Evolutionary conservation across 768 basidiomycete species (phyloP).

Genomic region (Mycena kentingensis): DNA sequence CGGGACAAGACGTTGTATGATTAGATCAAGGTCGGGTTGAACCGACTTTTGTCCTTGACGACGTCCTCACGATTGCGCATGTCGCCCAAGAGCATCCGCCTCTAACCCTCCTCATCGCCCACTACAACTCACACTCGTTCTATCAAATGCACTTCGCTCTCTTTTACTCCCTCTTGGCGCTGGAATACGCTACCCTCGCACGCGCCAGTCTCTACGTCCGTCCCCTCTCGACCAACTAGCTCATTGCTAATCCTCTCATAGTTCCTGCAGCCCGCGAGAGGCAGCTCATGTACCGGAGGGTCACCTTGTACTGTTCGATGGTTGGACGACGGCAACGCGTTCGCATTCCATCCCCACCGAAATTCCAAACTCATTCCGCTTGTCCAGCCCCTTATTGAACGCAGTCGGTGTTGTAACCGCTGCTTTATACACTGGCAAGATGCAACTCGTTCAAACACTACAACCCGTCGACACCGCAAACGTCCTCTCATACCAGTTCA

Average conservation of each 20-base stretch:
- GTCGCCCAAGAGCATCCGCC: too few species aligned
- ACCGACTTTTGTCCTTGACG: too few species aligned
- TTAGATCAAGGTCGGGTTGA: too few species aligned
- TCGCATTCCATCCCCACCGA: not conserved
- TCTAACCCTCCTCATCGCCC: not conserved
- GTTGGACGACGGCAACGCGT: conserved; percentile 59
- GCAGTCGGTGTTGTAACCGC: conserved; percentile 55
- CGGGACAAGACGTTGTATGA: too few species aligned
- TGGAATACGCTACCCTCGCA: conserved; percentile 30
- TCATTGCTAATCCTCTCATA: conserved; percentile 24
- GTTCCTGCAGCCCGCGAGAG: conserved; percentile 49
- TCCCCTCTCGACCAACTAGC: conserved; percentile 1
- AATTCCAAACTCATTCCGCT: not conserved
- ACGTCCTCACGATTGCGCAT: too few species aligned
- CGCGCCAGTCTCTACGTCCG: conserved; percentile 47
- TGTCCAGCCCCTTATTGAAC: conserved; percentile 23
- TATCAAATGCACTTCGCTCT: conserved; percentile 14
- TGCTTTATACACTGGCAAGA: conserved; percentile 58
- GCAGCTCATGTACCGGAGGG: conserved; percentile 54
- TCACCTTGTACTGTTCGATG: conserved; percentile 57
- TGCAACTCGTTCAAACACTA: conserved; percentile 58
- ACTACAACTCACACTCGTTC: conserved; percentile 11
- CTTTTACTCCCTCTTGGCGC: conserved; percentile 20
- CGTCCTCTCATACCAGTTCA: conserved; percentile 53
- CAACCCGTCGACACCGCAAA: conserved; percentile 54